These are phyloP conservation scores for Colletotrichum musae DNA, from an alignment of 2,329 filamentous ascomycete genomes.

Conservation along the genomic window DNA sequence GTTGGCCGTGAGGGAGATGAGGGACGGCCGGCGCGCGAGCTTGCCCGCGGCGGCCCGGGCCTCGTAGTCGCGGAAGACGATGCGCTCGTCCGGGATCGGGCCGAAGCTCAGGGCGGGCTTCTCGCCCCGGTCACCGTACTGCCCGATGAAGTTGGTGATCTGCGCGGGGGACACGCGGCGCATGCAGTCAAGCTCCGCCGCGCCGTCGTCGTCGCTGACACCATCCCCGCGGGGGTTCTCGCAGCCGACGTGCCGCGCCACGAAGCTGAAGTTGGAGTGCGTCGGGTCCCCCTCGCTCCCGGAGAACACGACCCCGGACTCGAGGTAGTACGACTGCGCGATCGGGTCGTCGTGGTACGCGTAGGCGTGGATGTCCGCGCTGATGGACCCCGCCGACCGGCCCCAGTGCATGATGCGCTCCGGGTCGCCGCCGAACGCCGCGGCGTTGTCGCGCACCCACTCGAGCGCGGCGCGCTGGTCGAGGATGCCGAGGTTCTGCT, in stretches of 20 bases:
- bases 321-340: constrained; percentile 56
- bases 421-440: constrained; percentile 39
- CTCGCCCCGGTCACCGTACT: constrained; percentile 45
- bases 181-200: constrained; percentile 54
- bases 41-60: constrained; percentile 45
- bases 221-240: constrained; percentile 43
- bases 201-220: constrained; percentile 29
- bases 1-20: constrained; percentile 53
- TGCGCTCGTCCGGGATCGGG: constrained; percentile 47
- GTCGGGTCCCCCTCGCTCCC: constrained; percentile 45
- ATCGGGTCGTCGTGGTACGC: constrained; percentile 63
- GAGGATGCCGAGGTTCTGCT: constrained; percentile 41
- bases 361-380: constrained; percentile 58
- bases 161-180: constrained; percentile 49
- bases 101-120: constrained; percentile 46
- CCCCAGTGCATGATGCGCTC: constrained; percentile 60
- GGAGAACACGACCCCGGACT: constrained; percentile 56
- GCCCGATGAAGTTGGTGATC: constrained; percentile 51
- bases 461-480: constrained; percentile 41
- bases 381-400: constrained; percentile 60
- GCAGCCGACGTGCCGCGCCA: constrained; percentile 52
- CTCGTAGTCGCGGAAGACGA: constrained; percentile 51
- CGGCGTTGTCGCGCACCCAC: constrained; percentile 42
- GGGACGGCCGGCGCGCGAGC: constrained; percentile 46
- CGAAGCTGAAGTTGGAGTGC: constrained; percentile 53